Evolutionary conservation across 2,329 filamentous ascomycete species (phyloP), one percentile per base, ranked within the genome.

Genomic region (Aspergillus sergii): DNA sequence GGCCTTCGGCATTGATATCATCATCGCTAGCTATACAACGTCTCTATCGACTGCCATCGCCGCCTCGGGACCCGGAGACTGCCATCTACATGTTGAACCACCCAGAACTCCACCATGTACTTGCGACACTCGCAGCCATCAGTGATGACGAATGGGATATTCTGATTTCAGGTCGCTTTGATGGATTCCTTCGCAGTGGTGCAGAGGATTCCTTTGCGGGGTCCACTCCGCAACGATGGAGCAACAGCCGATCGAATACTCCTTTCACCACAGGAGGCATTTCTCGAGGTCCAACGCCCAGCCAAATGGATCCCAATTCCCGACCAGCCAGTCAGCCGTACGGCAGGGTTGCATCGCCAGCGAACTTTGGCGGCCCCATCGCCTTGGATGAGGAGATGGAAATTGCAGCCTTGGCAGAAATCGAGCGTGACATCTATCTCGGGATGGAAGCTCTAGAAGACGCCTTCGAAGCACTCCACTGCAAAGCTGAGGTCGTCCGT

Each of bases 91-190:
- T 98, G 55, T 86, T 97, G 66, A 93, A 91, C 75, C 91, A 97
- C 75, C 89, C 89, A 0, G 83, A 87, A 14, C 87, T 95, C 56
- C 94, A 98, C 76, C 91, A 95, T 72, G 88, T 97, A 36, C 87
- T 98, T 3, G 89, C 92, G 46, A 97, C 94, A 0, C 85, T 97
- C 57, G 89, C 91, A 41, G 92, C 94, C 58, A 95, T 98, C 70
- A 95, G 91, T 73, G 87, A 89, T 54, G 91, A 92, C n/a, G 94
- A 98, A 78, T 98, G 94, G 94, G 94, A 97, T 66, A 96, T 98
- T 60, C 84, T 98, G 14, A 92, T 91, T 5, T 97, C 94, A 0
- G 94, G 94, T 32, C 91, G 94, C 32, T 98, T 98, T 71, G 94
- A 97, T 73, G 94, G 94, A 4, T 98, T 98, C 79, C 84, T 97